Evolutionary conservation across 352 stramenopile genomes (phyloP), one percentile per base, ranked within the genome.

Genomic region (Phytophthora kernoviae): DNA sequence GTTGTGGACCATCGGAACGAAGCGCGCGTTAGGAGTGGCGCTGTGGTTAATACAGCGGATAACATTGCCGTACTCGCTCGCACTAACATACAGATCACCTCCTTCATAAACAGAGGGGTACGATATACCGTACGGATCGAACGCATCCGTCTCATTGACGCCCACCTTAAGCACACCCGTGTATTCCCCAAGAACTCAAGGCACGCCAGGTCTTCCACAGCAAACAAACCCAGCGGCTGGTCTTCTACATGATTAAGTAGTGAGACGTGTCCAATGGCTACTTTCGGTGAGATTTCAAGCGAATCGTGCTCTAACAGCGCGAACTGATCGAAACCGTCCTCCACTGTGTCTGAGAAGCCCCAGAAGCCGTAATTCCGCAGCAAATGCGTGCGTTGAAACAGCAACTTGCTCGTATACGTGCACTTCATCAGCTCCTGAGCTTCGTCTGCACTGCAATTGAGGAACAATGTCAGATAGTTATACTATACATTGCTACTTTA

Each of bases 31-130:
- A 26, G 80, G 73, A 5, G 58, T 58, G 12, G 54, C 64, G 60
- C 79, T 91, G 65, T 93, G 84, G 56, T 93, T 91, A 51, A 91
- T 88, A 58, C 84, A 91, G 27, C 81, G 84, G 18, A 89, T 91
- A 45, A 70, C 61, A 60, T 93, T 93, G 65, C 82, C 81, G 51
- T 87, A 91, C 53, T 91, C 80, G 26, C 58, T 68, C 8, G 84
- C 78, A 51, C 78, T 90, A 47, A 91, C 77, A 44, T 85, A 86
- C 64, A 93, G 32, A 42, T 90, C 70, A 18, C 84, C 78, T 5
- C 63, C 58, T 60, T 91, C 75, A 43, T 84, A 93, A 24, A 87
- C 63, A 15, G 77, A 90, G 51, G 84, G 84, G 30, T 91, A 93
- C 54, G 68, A 79, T 27, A 91, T 70, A 24, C 78, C 84, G 56